Evolutionary conservation across 345 rosid genomes (phyloP), one percentile per base, ranked within the genome.

Genomic region (Brassica rapa): DNA sequence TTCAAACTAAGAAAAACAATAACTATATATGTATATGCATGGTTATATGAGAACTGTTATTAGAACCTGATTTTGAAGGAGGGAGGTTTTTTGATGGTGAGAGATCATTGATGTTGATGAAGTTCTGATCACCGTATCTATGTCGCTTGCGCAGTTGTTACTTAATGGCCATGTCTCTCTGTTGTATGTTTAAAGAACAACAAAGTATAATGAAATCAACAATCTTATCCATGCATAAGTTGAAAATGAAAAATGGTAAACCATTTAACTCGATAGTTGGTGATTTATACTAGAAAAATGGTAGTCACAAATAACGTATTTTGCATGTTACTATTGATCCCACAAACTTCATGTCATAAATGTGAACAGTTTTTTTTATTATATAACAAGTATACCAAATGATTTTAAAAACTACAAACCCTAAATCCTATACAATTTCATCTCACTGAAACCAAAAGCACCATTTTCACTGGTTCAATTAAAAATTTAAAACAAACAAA

Each of bases 91-190:
- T 65, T 80, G 76, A 55, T 70, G 68, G 30, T 75, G 80, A 57
- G 68, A 35, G 65, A 68, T 70, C 76, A 80, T 39, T 70, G 83
- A 64, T 75, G 83, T 56, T 75, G 80, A 57, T 75, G 83, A 70
- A 23, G 68, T 65, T 75, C 83, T 74, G 33, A 62, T 77, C 73
- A 71, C 66, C 46, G 68, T 59, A 65, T 75, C 80, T 59, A 75
- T 71, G 33, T 81, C 83, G 46, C 65, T 81, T 81, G 77, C 51
- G 62, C 72, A 19, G 67, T 63, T 63, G 59, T 75, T 70, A 64
- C 80, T 70, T 65, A 56, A 43, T 41, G 80, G 70, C 80, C 83
- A 81, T 60, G 77, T 76, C 77, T 81, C 83, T 65, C 83, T 81
- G 19, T 55, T 21, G 32, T 11, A 61, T 62, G 19, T 59, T 59